Conservation (phyloP, 1,284 basidiomycete genomes). For the Leccinum fuscescens region DNA sequence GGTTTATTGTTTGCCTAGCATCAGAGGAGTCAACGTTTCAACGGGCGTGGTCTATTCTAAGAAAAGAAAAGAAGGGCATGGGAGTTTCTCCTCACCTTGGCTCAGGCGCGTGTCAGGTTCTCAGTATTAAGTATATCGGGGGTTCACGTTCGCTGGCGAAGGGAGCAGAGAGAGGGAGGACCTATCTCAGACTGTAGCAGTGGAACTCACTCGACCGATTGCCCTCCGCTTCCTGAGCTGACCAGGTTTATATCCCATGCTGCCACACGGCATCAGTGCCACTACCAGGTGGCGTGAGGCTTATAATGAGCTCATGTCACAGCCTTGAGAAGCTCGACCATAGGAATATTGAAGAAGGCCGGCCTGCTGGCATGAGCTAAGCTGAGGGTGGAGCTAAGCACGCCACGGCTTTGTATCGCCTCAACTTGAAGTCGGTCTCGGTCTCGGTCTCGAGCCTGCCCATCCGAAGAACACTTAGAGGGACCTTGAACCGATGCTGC, state of each 20-base stretch:
- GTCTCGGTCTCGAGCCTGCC: not conserved
- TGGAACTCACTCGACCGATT: conserved; percentile 10
- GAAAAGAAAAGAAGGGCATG: not conserved
- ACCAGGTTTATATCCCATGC: conserved; percentile 21
- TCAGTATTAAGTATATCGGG: not conserved
- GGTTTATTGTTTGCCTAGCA: not conserved
- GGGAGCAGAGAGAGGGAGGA: not conserved
- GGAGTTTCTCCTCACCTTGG: conserved; percentile 9
- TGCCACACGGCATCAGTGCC: conserved; percentile 30
- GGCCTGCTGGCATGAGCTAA: not conserved
- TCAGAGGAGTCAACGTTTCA: conserved; percentile 4
- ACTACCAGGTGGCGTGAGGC: conserved; percentile 26
- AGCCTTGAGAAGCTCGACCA: conserved; percentile 26
- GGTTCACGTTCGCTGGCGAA: not conserved
- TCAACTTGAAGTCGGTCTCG: not conserved
- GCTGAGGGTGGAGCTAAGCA: not conserved
- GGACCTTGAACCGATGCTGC: conserved; percentile 1
- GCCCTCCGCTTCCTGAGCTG: conserved; percentile 2
- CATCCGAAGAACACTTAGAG: conserved; percentile 9
- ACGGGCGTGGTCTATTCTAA: not conserved
- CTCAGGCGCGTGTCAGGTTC: not conserved
- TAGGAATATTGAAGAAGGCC: conserved; percentile 12
- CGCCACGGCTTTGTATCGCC: not conserved
- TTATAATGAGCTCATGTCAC: conserved; percentile 18
- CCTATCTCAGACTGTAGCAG: conserved; percentile 9